Conservation (phyloP, 2,329 filamentous ascomycete species). For the Colletotrichum truncatum region DNA sequence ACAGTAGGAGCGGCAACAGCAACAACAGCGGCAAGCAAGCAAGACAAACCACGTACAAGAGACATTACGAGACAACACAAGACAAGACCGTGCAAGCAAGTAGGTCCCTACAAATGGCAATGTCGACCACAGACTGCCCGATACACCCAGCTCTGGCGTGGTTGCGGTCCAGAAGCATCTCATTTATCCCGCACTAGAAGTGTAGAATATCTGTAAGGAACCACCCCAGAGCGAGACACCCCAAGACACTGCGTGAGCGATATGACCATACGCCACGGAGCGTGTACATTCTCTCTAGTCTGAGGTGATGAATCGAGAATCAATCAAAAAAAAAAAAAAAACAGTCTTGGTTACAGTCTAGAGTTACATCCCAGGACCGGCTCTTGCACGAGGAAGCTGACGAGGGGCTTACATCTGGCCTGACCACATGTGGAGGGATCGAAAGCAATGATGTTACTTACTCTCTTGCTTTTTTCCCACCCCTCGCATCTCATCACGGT, state of each 20-base stretch:
- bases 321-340: too few species aligned
- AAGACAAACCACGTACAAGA: slow-evolving; percentile 1
- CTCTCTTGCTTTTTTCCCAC: slow-evolving; percentile 12
- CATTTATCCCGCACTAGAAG: background rate
- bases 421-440: background rate
- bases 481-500: background rate
- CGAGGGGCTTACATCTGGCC: background rate
- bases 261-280: background rate
- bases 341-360: background rate
- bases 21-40: background rate
- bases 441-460: background rate
- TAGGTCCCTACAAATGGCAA: background rate
- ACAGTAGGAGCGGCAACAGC: background rate
- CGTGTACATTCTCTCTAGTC: background rate
- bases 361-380: slow-evolving; percentile 14
- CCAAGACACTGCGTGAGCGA: slow-evolving; percentile 4
- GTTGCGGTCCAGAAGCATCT: background rate
- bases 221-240: background rate
- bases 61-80: slow-evolving; percentile 20
- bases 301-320: background rate
- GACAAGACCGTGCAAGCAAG: slow-evolving; percentile 18
- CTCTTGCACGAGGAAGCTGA: background rate
- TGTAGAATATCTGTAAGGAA: slow-evolving; percentile 23
- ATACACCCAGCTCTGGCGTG: background rate
- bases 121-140: background rate